A percentile compares a stretch with the other conserved stretches of the same genome.
phyloP scores from a whole-genome alignment of 345 rosid genomes.

The Linum usitatissimum region DNA sequence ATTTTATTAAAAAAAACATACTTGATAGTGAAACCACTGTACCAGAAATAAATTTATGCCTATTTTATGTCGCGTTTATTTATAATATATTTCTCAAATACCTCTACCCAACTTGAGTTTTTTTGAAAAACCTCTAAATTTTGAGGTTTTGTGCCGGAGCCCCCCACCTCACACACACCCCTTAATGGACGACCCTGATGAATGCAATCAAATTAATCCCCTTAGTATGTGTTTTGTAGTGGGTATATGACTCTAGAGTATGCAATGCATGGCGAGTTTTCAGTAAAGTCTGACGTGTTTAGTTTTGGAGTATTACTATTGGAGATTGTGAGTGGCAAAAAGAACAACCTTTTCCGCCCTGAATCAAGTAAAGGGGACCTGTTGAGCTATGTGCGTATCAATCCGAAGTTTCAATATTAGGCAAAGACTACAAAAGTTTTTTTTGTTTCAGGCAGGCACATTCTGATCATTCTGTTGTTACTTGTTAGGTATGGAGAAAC shows the following conservation, averaged over 20 bases:
- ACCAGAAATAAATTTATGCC: too few species aligned
- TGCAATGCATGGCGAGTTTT: slow-evolving; percentile 21
- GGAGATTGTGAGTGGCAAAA: slow-evolving; percentile 22
- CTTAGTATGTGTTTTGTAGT: slow-evolving; percentile 9
- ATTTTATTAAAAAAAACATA: too few species aligned
- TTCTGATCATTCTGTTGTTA: slow-evolving; percentile 1
- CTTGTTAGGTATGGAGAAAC: slow-evolving; percentile 50
- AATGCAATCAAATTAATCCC: background rate
- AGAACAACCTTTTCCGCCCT: background rate
- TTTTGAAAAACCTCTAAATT: too few species aligned
- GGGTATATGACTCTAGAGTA: slow-evolving; percentile 42
- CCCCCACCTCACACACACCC: too few species aligned
- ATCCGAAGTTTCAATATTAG: background rate
- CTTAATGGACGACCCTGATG: too few species aligned
- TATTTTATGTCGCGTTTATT: too few species aligned
- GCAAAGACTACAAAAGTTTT: background rate
- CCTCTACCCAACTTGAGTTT: too few species aligned
- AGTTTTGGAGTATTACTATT: slow-evolving; percentile 28
- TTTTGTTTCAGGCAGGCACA: background rate
- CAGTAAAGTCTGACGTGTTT: slow-evolving; percentile 29
- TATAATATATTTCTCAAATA: too few species aligned
- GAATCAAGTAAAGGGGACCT: slow-evolving; percentile 13
- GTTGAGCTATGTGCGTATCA: slow-evolving; percentile 20
- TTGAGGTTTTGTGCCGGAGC: too few species aligned
- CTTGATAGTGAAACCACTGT: too few species aligned